Evolutionary conservation across 1,139 yeast species (phyloP).

Genomic region (Candida frijolesensis): DNA sequence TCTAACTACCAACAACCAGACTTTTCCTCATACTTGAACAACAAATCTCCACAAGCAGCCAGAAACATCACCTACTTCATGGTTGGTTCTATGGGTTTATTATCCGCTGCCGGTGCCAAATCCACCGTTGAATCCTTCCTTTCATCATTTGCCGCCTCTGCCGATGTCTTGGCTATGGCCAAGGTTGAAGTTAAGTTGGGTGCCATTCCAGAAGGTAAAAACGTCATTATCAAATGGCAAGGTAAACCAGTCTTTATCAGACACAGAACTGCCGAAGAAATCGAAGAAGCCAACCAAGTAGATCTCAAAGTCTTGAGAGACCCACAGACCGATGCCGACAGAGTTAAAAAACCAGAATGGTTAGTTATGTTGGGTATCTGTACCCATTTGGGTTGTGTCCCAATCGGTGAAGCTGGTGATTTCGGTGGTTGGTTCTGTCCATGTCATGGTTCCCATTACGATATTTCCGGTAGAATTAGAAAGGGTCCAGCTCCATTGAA

Average conservation of each 20-base stretch:
- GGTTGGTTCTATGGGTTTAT: constrained; percentile 95
- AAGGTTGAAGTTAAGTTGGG: constrained; percentile 96
- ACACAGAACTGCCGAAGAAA: constrained; percentile 94
- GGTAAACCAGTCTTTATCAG: constrained; percentile 99
- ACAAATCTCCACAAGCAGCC: constrained; percentile 67
- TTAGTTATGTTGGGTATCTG: constrained; percentile 98
- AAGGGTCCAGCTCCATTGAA: constrained; percentile 99
- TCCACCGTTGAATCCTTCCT: constrained; percentile 96
- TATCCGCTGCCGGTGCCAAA: constrained; percentile 96
- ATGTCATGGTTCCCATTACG: constrained; percentile 99
- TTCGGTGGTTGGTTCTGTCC: constrained; percentile 99
- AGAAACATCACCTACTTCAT: constrained; percentile 94
- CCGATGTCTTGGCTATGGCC: constrained; percentile 99
- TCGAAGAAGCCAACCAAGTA: constrained; percentile 87
- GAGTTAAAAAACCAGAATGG: constrained; percentile 98
- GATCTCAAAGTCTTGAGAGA: constrained; percentile 82
- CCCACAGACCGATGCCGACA: constrained; percentile 89
- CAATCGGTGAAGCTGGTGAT: constrained; percentile 99
- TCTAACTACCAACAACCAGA: constrained; percentile 93
- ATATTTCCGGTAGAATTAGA: constrained; percentile 99
- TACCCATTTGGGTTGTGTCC: constrained; percentile 99
- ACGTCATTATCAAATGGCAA: constrained; percentile 98
- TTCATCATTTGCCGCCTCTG: constrained; percentile 94
- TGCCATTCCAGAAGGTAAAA: constrained; percentile 96
- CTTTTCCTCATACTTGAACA: constrained; percentile 79